phyloP scores from a whole-genome alignment of 495 filamentous ascomycete genomes.

The Penicillium ochrochloron region DNA sequence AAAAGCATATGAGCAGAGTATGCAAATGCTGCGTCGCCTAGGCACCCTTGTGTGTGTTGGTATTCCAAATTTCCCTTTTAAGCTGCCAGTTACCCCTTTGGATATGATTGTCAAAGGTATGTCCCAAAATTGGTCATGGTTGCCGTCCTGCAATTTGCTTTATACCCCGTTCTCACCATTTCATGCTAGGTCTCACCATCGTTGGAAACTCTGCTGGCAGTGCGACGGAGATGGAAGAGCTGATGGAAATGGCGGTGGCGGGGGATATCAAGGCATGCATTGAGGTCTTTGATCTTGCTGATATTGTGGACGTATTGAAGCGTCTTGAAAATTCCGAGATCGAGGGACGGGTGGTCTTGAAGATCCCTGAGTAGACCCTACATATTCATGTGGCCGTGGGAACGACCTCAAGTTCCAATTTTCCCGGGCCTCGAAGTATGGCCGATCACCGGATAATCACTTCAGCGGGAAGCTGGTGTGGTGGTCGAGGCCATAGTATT shows the following conservation, averaged over 20 bases:
- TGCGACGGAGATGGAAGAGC: constrained; percentile 44
- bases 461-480: no score
- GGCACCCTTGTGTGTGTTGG: constrained; percentile 52
- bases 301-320: constrained; percentile 48
- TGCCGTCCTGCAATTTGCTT: not conserved
- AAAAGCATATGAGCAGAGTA: constrained; percentile 45
- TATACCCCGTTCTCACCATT: not conserved
- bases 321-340: constrained; percentile 46
- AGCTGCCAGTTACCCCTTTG: constrained; percentile 45
- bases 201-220: constrained; percentile 50
- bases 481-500: no score
- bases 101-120: constrained; percentile 50
- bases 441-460: no score
- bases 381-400: not conserved
- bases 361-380: constrained; percentile 33
- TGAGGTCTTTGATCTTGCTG: constrained; percentile 44
- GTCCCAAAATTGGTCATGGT: not conserved
- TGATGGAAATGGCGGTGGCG: constrained; percentile 45
- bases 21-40: constrained; percentile 44
- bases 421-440: not conserved
- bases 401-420: not conserved
- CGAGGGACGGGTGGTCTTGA: constrained; percentile 47
- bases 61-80: constrained; percentile 44
- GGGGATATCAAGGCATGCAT: constrained; percentile 46
- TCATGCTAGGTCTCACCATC: constrained; percentile 40